phyloP scores from a whole-genome alignment of 306 rosid genomes.

The Prunus padus region DNA sequence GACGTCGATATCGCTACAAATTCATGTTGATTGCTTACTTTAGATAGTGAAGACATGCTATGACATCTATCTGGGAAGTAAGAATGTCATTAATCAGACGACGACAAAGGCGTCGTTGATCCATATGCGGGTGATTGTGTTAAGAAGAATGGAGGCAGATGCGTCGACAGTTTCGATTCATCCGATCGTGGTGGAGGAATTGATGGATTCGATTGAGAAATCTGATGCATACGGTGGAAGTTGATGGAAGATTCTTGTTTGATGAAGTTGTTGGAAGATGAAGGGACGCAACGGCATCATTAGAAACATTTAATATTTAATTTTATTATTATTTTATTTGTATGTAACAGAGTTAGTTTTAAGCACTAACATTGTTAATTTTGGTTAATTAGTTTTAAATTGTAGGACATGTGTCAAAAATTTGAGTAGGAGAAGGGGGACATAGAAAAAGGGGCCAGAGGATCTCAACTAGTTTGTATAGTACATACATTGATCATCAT shows the following conservation, averaged over 20 bases:
- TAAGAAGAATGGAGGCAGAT: conserved; percentile 97
- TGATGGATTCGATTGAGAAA: conserved; percentile 83
- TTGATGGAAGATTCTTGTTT: conserved; percentile 86
- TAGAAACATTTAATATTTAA: no score
- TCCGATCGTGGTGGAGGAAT: conserved; percentile 92
- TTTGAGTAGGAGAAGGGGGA: no score
- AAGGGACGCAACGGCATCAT: no score
- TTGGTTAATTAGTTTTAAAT: no score
- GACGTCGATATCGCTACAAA: conserved; percentile 82
- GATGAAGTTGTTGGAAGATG: no score
- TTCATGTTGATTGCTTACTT: conserved; percentile 92
- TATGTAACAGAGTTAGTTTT: no score
- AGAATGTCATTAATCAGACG: conserved; percentile 84
- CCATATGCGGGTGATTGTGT: conserved; percentile 96
- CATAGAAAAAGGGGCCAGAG: no score
- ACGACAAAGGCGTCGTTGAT: conserved; percentile 95
- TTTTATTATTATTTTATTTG: no score
- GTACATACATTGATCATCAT: no score
- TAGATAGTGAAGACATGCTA: conserved; percentile 90
- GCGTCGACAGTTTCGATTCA: conserved; percentile 90
- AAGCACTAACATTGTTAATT: no score
- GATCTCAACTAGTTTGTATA: no score
- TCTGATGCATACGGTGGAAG: conserved; percentile 63
- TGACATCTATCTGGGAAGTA: conserved; percentile 81
- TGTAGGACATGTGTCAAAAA: no score